These are phyloP conservation scores for Fusarium ambrosium DNA, from an alignment of 2,329 filamentous ascomycete genomes.

Conservation along the genomic window DNA sequence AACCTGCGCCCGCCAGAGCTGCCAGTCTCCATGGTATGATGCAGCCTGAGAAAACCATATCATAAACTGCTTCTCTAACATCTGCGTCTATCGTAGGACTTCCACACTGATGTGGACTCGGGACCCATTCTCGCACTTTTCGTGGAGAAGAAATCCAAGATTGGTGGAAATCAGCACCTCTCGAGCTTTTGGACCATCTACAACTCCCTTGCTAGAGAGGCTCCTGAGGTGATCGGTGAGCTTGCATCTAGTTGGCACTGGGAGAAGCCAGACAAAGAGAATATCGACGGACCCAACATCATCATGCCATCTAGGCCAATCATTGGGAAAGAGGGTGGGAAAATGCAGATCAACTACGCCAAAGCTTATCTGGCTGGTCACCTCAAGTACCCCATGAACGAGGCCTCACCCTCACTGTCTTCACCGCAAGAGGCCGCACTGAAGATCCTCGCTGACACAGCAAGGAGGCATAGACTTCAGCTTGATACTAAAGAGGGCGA, in stretches of 20 bases:
- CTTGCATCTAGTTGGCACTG: neutral
- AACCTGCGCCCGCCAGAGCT: neutral
- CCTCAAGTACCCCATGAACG: neutral
- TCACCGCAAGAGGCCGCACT: neutral
- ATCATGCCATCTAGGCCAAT: neutral
- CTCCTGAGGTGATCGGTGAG: neutral
- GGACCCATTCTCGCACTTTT: neutral
- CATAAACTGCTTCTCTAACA: neutral
- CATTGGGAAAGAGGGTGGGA: neutral
- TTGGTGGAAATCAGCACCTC: neutral
- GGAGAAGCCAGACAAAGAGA: neutral
- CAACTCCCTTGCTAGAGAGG: neutral
- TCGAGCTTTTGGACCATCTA: neutral
- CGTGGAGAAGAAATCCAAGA: neutral
- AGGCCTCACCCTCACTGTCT: neutral
- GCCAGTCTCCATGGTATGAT: neutral
- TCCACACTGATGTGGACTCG: neutral
- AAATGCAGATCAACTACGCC: neutral
- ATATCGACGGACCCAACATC: neutral
- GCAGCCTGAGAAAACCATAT: neutral
- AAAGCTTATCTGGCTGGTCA: neutral
- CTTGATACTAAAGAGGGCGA: neutral
- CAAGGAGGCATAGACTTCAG: neutral
- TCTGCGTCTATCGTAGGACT: neutral
- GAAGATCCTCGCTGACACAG: neutral